A percentile compares a stretch with the other conserved stretches of the same genome.
phyloP scores from a whole-genome alignment of 106 monocot species.

The Narthecium ossifragum region DNA sequence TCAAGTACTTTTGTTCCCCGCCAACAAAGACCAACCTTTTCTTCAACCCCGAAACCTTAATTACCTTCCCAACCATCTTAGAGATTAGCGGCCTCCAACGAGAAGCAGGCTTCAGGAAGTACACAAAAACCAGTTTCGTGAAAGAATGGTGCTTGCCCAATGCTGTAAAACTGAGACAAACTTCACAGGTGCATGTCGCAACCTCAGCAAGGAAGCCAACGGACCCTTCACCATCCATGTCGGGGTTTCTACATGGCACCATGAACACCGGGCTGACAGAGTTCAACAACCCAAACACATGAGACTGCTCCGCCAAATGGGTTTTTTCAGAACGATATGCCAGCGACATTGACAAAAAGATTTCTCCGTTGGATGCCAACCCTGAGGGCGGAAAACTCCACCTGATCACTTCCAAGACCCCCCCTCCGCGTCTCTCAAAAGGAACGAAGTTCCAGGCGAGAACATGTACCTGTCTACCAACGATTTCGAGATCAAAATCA shows the following conservation, averaged over 20 bases:
- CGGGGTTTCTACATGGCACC: slow-evolving; percentile 14
- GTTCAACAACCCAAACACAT: slow-evolving; percentile 35
- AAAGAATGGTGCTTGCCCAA: slow-evolving; percentile 17
- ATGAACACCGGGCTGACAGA: slow-evolving; percentile 48
- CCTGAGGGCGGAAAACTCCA: slow-evolving; percentile 19
- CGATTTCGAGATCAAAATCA: slow-evolving; percentile 30
- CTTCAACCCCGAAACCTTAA: slow-evolving; percentile 56
- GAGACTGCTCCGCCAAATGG: no score
- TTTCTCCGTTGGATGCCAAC: no score
- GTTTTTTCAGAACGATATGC: no score
- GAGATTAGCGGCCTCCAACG: slow-evolving; percentile 51
- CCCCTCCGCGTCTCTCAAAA: slow-evolving; percentile 15
- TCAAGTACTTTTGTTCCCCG: slow-evolving; percentile 26
- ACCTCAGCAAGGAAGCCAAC: slow-evolving; percentile 57
- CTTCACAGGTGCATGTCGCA: slow-evolving; percentile 21
- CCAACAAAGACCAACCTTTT: slow-evolving; percentile 55
- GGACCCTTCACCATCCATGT: slow-evolving; percentile 1
- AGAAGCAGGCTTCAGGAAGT: slow-evolving; percentile 43
- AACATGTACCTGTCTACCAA: slow-evolving; percentile 32
- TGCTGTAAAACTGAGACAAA: slow-evolving; percentile 10
- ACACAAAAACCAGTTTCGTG: slow-evolving; percentile 27
- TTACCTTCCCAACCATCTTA: slow-evolving; percentile 46
- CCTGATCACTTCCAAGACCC: slow-evolving; percentile 41
- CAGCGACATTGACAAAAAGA: no score
- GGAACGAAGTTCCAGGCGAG: slow-evolving; percentile 68